Conservation (phyloP, 202 grass and related monocot genomes). For the Carex arenaria region DNA sequence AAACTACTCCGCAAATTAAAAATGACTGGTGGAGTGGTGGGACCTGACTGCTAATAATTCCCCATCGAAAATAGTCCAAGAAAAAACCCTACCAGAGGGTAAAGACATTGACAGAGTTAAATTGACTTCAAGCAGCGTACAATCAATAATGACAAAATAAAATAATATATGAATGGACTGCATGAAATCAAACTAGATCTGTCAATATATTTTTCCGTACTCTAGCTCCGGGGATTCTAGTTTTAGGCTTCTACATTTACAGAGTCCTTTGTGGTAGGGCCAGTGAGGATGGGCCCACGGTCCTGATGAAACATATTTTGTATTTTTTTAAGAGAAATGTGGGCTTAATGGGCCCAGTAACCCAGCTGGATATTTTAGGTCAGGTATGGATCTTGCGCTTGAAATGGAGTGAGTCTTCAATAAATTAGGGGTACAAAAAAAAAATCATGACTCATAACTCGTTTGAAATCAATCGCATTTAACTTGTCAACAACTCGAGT, state of each 20-base stretch:
- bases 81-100: neutral
- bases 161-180: no score
- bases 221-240: neutral
- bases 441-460: no score
- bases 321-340: neutral
- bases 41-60: neutral
- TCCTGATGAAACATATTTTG: neutral
- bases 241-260: neutral
- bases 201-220: neutral
- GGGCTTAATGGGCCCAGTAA: constrained; percentile 5
- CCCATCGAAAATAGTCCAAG: neutral
- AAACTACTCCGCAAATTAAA: neutral
- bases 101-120: no score
- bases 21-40: neutral
- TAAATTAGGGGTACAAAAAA: no score
- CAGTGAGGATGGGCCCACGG: neutral
- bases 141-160: no score
- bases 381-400: neutral
- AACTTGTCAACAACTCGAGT: no score
- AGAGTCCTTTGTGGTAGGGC: neutral
- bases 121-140: no score
- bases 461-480: no score
- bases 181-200: neutral
- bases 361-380: constrained; percentile 4
- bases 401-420: neutral